phyloP scores from a whole-genome alignment of 495 filamentous ascomycete genomes.

The Penicillium atrosanguineum region DNA sequence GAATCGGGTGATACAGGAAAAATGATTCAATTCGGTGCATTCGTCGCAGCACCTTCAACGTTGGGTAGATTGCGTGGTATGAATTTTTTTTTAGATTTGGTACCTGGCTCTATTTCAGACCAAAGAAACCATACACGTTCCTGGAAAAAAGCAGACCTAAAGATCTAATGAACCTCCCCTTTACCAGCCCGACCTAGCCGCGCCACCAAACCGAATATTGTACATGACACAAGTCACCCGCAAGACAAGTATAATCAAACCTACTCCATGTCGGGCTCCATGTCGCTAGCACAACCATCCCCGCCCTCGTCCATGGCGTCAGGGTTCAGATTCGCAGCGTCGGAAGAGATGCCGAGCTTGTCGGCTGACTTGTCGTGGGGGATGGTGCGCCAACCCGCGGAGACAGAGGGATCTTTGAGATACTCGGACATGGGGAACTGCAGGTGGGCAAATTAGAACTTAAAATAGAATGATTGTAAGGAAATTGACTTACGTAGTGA shows the following conservation, averaged over 20 bases:
- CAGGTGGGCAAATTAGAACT: constrained; percentile 2
- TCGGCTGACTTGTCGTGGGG: constrained; percentile 63
- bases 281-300: constrained; percentile 33
- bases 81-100: background rate
- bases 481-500: constrained; percentile 65
- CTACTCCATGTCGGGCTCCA: constrained; percentile 38
- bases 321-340: constrained; percentile 43
- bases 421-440: constrained; percentile 86
- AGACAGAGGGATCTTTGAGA: constrained; percentile 63
- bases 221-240: constrained; percentile 16
- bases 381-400: constrained; percentile 67
- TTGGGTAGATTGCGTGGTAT: too few species aligned
- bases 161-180: background rate
- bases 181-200: constrained; percentile 6
- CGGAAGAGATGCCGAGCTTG: constrained; percentile 33
- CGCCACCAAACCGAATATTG: constrained; percentile 22
- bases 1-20: too few species aligned
- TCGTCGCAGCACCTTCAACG: too few species aligned
- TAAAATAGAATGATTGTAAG: background rate
- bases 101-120: background rate
- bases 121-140: background rate
- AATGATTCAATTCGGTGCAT: too few species aligned
- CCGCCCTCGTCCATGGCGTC: constrained; percentile 45
- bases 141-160: background rate
- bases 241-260: constrained; percentile 5